Evolutionary conservation across 2,329 filamentous ascomycete species (phyloP), one percentile per base, ranked within the genome.

Genomic region (Colletotrichum lindemuthianum): DNA sequence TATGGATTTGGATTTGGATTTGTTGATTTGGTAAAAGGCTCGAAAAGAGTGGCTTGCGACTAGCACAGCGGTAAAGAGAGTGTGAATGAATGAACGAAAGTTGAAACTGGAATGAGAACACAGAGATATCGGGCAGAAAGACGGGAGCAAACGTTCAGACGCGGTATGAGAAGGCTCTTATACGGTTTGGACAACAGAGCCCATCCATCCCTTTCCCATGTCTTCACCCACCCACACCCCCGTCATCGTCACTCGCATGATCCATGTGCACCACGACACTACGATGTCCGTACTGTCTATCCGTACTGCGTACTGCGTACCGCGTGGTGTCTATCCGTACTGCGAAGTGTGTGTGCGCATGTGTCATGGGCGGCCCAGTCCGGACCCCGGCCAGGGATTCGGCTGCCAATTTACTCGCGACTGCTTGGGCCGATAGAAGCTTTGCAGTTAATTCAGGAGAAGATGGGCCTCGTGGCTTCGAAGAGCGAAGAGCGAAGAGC

Each of bases 1-100:
- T 51, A 52, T 16, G 43, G 39, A 52, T 58, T 51, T 52, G 24
- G 12, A 47, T 51, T 56, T 16, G 43, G 39, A 52, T 58, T 51
- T 52, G 44, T 59, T 50, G 47, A 63, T 50, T 55, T 48, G 55
- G 53, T 39, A 55, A 40, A 55, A 63, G 52, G 60, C 54, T 63
- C 56, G 43, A 64, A 67, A 66, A 56, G 66, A 67, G 41, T 66
- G 66, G 64, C 66, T 63, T 67, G 63, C 66, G 66, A 24, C 66
- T 67, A 60, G 66, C 66, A 67, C 66, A 66, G 66, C 59, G 50
- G 58, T 57, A 45, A 65, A 65, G 53, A 60, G 52, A 67, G 61
- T 54, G 57, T 50, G 41, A 61, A 65, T 55, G 61, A 60, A 65
- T 60, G 66, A 67, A 67, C 60, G 59, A 13, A 67, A 61, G 40